Percentiles rank a stretch among this genome's conserved stretches.
These are phyloP conservation scores for Boletus eberwhitei DNA, from an alignment of 768 basidiomycete species.

Conservation along the genomic window DNA sequence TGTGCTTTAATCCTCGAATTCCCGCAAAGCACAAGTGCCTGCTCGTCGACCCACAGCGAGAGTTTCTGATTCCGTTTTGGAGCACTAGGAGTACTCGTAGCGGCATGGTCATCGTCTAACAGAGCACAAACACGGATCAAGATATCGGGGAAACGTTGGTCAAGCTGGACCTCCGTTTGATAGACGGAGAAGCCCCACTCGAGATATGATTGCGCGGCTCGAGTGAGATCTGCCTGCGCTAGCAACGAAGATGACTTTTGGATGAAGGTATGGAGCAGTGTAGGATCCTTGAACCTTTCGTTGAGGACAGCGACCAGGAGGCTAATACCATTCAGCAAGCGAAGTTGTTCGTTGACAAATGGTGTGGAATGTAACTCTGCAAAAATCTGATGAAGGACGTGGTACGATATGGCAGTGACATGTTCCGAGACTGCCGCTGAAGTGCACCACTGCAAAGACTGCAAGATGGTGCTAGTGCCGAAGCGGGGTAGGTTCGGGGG, in stretches of 20 bases:
- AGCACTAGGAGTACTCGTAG: constrained; percentile 28
- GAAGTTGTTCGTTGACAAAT: constrained; percentile 80
- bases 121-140: constrained; percentile 66
- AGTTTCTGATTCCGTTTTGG: constrained; percentile 45
- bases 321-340: constrained; percentile 68
- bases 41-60: constrained; percentile 60
- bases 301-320: constrained; percentile 68
- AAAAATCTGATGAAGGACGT: constrained; percentile 72
- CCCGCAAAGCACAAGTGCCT: constrained; percentile 42
- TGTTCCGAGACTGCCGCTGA: constrained; percentile 40
- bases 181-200: constrained; percentile 71
- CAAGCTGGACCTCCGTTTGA: constrained; percentile 36
- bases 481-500: constrained; percentile 65
- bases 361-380: constrained; percentile 60
- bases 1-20: constrained; percentile 38
- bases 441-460: constrained; percentile 59
- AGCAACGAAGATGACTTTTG: constrained; percentile 66
- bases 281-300: constrained; percentile 51
- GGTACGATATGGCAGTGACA: constrained; percentile 64
- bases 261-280: constrained; percentile 65
- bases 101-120: constrained; percentile 50
- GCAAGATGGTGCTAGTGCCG: constrained; percentile 46
- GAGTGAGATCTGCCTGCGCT: constrained; percentile 62
- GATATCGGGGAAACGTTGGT: constrained; percentile 58
- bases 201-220: constrained; percentile 70